Base-by-base conservation (phyloP, 139 green algal genomes). In the Penium margaritaceum region DNA sequence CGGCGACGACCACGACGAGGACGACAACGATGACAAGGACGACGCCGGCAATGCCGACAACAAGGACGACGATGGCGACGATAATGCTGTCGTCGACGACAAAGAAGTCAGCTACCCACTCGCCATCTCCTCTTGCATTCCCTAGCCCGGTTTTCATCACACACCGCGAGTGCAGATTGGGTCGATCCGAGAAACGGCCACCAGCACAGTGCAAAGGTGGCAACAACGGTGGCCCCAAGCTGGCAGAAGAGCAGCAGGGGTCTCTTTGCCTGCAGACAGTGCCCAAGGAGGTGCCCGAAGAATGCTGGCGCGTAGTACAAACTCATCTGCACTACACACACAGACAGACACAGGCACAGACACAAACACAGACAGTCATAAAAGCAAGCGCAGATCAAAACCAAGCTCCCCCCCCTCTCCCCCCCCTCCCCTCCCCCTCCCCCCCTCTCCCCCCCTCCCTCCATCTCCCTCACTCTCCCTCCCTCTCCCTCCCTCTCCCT, bases 291-390 rank as follows among this genome's bases (percentile, higher is more conserved):
- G 77, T 97, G 86, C 0, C 81, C 87, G 79, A 98, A 98, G 78
- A 99, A 96, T 3, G 93, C 94, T 0, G 92, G 93, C 12, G 93
- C 94, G 74, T 85, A 96, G 84, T 95, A 98, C 54, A 96, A 54
- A 21, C 60, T 76, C 94, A 99, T 99, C 72, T 98, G 93, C 1
- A 51, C 9, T 12, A 51, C 41, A 51, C 41, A 12, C 41, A 51
- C 7, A 21, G 12, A 12, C 41, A 51, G 41, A 51, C 9, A 12
- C 41, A 51, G 12, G 12, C 12, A 12, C 41, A 51, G 47, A 27
- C 47, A 12, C 47, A 58, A 24, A 58, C 15, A 58, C 47, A 58
- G 15, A 58, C 12, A 51, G 41, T 51, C 41, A 51, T 51, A n/a
- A n/a, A n/a, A n/a, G n/a, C n/a, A n/a, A n/a, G n/a, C n/a, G n/a